Conservation (phyloP, 495 filamentous ascomycete genomes). For the Evansstolkia leycettana region DNA sequence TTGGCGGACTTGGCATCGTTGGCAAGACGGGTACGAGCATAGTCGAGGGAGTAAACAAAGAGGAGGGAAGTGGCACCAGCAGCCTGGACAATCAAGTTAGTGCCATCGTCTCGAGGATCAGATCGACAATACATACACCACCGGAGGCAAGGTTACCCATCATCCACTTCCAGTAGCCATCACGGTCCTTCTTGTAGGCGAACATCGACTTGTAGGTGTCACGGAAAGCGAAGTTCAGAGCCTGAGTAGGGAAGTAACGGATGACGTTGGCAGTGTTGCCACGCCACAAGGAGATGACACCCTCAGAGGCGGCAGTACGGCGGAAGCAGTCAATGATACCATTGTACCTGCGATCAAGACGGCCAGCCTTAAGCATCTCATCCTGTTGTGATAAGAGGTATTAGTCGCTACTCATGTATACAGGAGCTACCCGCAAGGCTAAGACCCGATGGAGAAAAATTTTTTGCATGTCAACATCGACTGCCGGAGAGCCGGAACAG, state of each 20-base stretch:
- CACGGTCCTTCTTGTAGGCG: conserved; percentile 98
- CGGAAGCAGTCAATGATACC: conserved; percentile 92
- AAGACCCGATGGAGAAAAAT: conserved; percentile 4
- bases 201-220: conserved; percentile 99
- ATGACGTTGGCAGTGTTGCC: conserved; percentile 99
- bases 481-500: neutral
- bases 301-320: conserved; percentile 73
- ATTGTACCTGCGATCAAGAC: conserved; percentile 93
- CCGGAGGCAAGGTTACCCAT: conserved; percentile 98
- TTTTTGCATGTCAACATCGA: conserved; percentile 1
- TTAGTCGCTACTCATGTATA: conserved; percentile 8
- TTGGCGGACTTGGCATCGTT: conserved; percentile 99
- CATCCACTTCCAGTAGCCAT: conserved; percentile 99
- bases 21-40: conserved; percentile 99
- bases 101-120: too few species aligned
- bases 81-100: conserved; percentile 51
- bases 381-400: conserved; percentile 49
- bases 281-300: conserved; percentile 81
- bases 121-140: conserved; percentile 62
- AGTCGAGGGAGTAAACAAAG: conserved; percentile 99
- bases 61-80: conserved; percentile 99
- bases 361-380: conserved; percentile 98
- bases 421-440: conserved; percentile 1
- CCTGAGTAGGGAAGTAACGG: conserved; percentile 99
- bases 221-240: conserved; percentile 99